Base-by-base conservation (phyloP, 1,139 yeast genomes). In the Sugiyamaella neomexicana region DNA sequence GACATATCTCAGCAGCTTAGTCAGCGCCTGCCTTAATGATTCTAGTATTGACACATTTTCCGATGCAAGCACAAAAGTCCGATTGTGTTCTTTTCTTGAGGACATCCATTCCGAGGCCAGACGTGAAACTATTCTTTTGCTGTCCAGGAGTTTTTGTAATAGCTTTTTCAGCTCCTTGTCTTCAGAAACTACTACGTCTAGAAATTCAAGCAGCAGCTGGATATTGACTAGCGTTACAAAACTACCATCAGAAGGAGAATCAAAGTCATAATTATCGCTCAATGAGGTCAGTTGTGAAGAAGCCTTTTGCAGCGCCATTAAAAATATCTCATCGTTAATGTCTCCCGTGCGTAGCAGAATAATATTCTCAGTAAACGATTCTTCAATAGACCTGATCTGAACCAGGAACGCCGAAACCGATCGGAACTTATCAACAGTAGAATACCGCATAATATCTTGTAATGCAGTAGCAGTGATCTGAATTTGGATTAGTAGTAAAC, bases 401-500 rank as follows among this genome's bases (percentile, higher is more conserved):
- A 51, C 52, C 29, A 51, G 50, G 16, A 59, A 49, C 10, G 50
- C 31, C 13, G 57, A 41, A 29, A 47, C 48, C 5, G 49, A 49
- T 16, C 46, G 50, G 43, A 62, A 61, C 34, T 55, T 51, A 5
- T 61, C 63, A n/a, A 57, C 49, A 9, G 56, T 42, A 13, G 60
- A 55, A n/a, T 54, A 52, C 23, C 53, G 46, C 15, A 59, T 43
- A 27, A 44, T 48, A 38, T 47, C 52, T 1, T 56, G 50, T 9
- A 62, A 25, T 15, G 49, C 56, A 12, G 46, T 37, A 2, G 63
- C 50, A 48, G 54, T 44, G 10, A 53, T 32, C 29, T 56, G 57
- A 9, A 63, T 42, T 12, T 64, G 62, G 23, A 48, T 46, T 29
- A 65, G 46, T 2, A 55, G 44, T 1, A 57, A 34, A 36, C 60